Evolutionary conservation across 2,329 filamentous ascomycete genomes (phyloP), one percentile per base, ranked within the genome.

Genomic region (Paecilomyces niveus): DNA sequence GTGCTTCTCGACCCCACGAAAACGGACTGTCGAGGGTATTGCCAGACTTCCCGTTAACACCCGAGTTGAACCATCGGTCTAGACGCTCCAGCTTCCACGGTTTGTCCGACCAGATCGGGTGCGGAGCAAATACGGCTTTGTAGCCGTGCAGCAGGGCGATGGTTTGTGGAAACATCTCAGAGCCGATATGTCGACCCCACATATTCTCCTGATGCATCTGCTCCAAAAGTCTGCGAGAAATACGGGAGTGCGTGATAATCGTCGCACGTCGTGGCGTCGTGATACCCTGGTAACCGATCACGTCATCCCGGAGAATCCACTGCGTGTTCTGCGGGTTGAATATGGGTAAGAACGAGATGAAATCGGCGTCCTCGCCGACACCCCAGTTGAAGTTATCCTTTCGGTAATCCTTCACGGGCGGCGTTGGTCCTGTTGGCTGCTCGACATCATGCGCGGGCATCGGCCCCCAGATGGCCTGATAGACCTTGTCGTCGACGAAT

Each of bases 311-410:
- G 6, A 93, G 85, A 18, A 88, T 77, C 93, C 93, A 97, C 0
- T 85, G 90, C 0, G 92, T 97, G 61, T 89, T 86, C 35, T 90
- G 86, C 0, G 93, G 92, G 69, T 97, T 89, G 75, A 93, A 97
- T 62, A 97, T 86, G 9, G 93, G 93, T 68, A 92, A 93, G 61
- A 97, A 85, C 0, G 91, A 90, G 68, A 97, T 92, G 64, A 95
- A 84, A 72, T 97, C 93, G 9, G 93, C 92, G 59, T 95, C 89
- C 73, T 97, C 93, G 56, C 85, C 89, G 0, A 94, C 85, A 59
- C 89, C 89, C 89, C 89, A 92, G 68, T 85, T 75, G 70, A 89
- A 90, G 59, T 88, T 77, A 66, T 91, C 89, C n/a, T 82, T 73
- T 54, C 80, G 76, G 13, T 85, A 79, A 49, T 82, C 82, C 0